phyloP scores from a whole-genome alignment of 768 basidiomycete species.

The Panaeolus papilionaceus region DNA sequence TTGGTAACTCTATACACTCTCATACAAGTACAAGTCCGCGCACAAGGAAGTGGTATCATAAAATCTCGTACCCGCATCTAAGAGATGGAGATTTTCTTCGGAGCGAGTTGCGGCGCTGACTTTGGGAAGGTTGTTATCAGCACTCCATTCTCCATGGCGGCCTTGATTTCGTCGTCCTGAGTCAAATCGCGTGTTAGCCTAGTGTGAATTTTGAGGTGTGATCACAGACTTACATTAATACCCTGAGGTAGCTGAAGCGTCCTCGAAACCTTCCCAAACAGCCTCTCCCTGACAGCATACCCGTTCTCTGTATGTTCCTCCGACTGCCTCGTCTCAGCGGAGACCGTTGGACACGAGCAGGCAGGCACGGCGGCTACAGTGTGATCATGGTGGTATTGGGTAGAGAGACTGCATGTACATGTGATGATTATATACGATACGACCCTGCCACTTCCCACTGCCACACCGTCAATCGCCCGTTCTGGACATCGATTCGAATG shows the following conservation, averaged over 20 bases:
- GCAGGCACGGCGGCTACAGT: no score
- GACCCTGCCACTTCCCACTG: no score
- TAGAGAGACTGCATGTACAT: no score
- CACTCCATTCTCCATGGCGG: slow-evolving; percentile 56
- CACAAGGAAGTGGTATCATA: no score
- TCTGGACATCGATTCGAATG: slow-evolving; percentile 55
- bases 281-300: slow-evolving; percentile 54
- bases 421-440: no score
- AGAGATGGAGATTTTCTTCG: slow-evolving; percentile 41
- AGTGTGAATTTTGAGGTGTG: neutral
- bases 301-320: slow-evolving; percentile 40
- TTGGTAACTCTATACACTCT: no score
- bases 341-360: slow-evolving; percentile 32
- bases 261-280: slow-evolving; percentile 51
- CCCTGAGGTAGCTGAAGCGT: slow-evolving; percentile 56
- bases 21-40: no score
- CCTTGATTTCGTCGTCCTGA: slow-evolving; percentile 39
- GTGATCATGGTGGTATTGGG: no score
- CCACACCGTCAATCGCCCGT: slow-evolving; percentile 48
- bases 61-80: slow-evolving; percentile 22
- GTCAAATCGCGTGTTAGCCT: slow-evolving; percentile 27
- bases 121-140: slow-evolving; percentile 61
- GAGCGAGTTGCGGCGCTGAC: slow-evolving; percentile 37
- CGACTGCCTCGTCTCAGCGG: slow-evolving; percentile 49
- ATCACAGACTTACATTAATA: slow-evolving; percentile 50